These are phyloP conservation scores for Zangia roseola DNA, from an alignment of 768 basidiomycete genomes.

Conservation along the genomic window DNA sequence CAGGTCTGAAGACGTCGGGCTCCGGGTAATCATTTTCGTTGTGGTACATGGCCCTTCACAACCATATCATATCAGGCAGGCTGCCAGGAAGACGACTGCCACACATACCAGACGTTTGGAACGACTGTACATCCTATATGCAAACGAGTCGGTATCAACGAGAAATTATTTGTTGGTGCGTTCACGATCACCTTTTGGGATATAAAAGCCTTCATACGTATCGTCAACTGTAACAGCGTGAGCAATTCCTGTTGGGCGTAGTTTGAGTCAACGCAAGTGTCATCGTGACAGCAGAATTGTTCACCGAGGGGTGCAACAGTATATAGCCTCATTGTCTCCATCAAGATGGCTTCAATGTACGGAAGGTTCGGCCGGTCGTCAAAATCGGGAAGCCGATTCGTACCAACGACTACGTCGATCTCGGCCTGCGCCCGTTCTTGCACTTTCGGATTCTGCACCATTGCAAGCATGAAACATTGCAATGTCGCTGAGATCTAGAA, in stretches of 20 bases:
- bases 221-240: not conserved
- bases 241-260: conserved; percentile 10
- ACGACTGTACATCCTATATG: too few relatives aligned
- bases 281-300: not conserved
- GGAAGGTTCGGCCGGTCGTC: conserved; percentile 25
- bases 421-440: conserved; percentile 32
- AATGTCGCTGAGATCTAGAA: conserved; percentile 8
- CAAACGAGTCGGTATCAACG: too few relatives aligned
- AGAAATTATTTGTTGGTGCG: too few relatives aligned
- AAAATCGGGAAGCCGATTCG: conserved; percentile 24
- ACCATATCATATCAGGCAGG: too few relatives aligned
- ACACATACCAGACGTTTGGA: too few relatives aligned
- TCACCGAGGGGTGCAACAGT: conserved; percentile 27
- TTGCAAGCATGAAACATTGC: conserved; percentile 31
- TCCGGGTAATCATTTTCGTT: too few relatives aligned
- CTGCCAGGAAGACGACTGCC: too few relatives aligned
- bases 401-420: conserved; percentile 30
- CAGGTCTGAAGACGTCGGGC: too few relatives aligned
- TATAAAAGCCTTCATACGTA: not conserved
- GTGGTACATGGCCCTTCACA: too few relatives aligned
- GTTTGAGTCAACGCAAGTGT: not conserved
- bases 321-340: conserved; percentile 31
- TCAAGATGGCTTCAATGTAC: conserved; percentile 29
- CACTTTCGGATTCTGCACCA: conserved; percentile 31
- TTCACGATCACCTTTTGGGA: not conserved